phyloP scores from a whole-genome alignment of 2,329 filamentous ascomycete species.

The Aspergillus sp. region DNA sequence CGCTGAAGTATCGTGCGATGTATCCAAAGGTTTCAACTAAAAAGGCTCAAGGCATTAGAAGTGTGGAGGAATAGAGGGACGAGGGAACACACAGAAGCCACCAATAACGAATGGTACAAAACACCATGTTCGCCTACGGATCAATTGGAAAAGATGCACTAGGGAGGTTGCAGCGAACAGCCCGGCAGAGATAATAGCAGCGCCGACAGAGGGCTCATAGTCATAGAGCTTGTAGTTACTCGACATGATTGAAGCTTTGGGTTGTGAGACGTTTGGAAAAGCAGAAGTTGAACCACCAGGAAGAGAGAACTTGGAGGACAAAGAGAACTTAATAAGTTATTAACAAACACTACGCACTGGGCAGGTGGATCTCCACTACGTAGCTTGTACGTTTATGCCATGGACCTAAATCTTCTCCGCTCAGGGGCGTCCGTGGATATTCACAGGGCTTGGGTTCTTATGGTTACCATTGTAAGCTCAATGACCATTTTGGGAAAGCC shows the following conservation, averaged over 20 bases:
- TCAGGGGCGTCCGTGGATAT: too few relatives aligned
- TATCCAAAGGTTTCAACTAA: slow-evolving; percentile 1
- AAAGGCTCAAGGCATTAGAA: neutral
- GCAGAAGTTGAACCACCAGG: too few relatives aligned
- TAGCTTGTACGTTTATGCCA: too few relatives aligned
- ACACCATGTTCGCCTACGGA: slow-evolving; percentile 30
- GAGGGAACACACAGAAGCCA: slow-evolving; percentile 35
- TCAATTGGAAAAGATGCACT: slow-evolving; percentile 27
- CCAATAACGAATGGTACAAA: slow-evolving; percentile 36
- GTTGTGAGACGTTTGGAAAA: too few relatives aligned
- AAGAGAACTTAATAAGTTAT: too few relatives aligned
- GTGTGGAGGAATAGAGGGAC: neutral
- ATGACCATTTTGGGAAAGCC: too few relatives aligned
- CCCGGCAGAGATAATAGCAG: slow-evolving; percentile 27
- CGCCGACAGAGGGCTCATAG: slow-evolving; percentile 29
- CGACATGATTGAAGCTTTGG: neutral
- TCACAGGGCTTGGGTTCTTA: too few relatives aligned
- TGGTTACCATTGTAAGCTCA: too few relatives aligned
- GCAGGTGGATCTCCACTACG: too few relatives aligned
- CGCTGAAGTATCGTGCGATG: neutral
- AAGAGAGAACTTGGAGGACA: too few relatives aligned
- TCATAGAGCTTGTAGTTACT: slow-evolving; percentile 15
- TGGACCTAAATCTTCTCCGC: too few relatives aligned
- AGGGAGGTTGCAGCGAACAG: slow-evolving; percentile 23
- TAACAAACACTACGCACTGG: too few relatives aligned